Conservation (phyloP, 164 flowering plant species). For the Warburgia ugandensis region DNA sequence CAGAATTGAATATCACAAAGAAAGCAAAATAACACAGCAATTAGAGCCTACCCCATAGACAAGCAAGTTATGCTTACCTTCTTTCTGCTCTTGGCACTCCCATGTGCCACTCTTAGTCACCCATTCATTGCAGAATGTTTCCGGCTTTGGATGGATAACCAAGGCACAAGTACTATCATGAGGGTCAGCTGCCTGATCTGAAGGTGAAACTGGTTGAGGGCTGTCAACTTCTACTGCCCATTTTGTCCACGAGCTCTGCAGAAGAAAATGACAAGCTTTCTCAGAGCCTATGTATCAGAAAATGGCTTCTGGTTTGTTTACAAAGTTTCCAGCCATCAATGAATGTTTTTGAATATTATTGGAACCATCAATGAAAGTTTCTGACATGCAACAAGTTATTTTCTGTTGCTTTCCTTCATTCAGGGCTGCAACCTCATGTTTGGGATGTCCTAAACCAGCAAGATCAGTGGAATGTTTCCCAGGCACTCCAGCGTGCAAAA, state of each 20-base stretch:
- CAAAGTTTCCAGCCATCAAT: no score
- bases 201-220: slow-evolving; percentile 29
- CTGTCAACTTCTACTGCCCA: slow-evolving; percentile 43
- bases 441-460: no score
- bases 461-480: no score
- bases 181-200: slow-evolving; percentile 33
- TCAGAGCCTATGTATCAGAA: background rate
- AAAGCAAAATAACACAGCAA: background rate
- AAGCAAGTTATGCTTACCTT: slow-evolving; percentile 24
- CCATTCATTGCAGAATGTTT: slow-evolving; percentile 26
- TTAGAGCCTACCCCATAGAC: background rate
- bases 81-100: slow-evolving; percentile 26
- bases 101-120: slow-evolving; percentile 18
- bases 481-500: no score
- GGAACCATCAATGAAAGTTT: no score
- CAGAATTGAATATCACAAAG: slow-evolving; percentile 1
- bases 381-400: no score
- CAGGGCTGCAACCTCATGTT: no score
- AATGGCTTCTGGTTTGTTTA: background rate
- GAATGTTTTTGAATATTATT: no score
- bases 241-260: slow-evolving; percentile 69
- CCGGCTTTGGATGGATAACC: slow-evolving; percentile 39
- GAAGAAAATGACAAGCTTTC: no score
- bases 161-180: slow-evolving; percentile 59
- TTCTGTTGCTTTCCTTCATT: no score